These are phyloP conservation scores for Adiantum capillusveneris DNA, from an alignment of 75 land plant species.

Conservation along the genomic window DNA sequence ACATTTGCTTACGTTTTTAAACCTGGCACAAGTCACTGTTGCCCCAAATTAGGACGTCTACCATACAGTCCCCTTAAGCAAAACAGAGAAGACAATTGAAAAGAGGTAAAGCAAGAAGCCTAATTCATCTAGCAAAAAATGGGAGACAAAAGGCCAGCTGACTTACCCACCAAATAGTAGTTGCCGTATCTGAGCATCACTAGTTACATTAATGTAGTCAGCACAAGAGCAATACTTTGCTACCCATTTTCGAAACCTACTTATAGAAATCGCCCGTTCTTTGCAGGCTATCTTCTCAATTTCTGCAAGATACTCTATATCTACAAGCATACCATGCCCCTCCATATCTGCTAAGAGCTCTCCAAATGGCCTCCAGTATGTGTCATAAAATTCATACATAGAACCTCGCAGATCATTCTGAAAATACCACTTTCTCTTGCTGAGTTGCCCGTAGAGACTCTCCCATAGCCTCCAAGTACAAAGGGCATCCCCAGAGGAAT, in stretches of 20 bases:
- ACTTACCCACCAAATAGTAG: slow-evolving; percentile 69
- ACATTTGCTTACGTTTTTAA: background rate
- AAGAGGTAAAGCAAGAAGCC: background rate
- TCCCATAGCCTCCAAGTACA: slow-evolving; percentile 68
- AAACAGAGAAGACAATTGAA: no score
- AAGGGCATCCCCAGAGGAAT: slow-evolving; percentile 78
- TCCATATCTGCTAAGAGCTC: slow-evolving; percentile 75
- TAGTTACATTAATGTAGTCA: slow-evolving; percentile 78
- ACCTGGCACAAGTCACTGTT: background rate
- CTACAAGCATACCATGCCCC: slow-evolving; percentile 84
- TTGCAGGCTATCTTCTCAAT: slow-evolving; percentile 71
- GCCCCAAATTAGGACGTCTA: no score
- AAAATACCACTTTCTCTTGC: slow-evolving; percentile 37
- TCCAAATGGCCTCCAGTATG: slow-evolving; percentile 88
- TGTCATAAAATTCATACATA: slow-evolving; percentile 81
- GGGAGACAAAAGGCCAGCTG: background rate
- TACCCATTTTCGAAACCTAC: slow-evolving; percentile 75
- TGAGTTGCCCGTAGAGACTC: slow-evolving; percentile 48
- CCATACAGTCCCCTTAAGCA: no score
- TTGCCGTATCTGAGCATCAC: slow-evolving; percentile 91
- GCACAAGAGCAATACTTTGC: slow-evolving; percentile 73
- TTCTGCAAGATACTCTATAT: slow-evolving; percentile 61
- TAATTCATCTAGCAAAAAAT: background rate
- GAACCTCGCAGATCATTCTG: slow-evolving; percentile 24
- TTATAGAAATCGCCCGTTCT: slow-evolving; percentile 64